phyloP scores from a whole-genome alignment of 164 flowering plant genomes.

The Paratinospora sagittata region DNA sequence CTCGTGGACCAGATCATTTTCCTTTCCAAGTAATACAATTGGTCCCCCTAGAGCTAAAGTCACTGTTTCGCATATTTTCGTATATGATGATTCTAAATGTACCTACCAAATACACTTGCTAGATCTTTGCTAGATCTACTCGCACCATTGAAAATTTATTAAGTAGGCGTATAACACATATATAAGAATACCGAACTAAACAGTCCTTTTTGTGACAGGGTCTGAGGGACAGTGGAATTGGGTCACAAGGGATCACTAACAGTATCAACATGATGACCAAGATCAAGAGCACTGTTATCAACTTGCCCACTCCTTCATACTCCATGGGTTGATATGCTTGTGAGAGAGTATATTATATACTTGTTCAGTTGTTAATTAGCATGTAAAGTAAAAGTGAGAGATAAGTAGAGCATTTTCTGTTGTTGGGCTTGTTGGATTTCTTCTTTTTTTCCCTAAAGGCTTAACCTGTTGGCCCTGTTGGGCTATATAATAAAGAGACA shows the following conservation, averaged over 20 bases:
- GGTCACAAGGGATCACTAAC: slow-evolving; percentile 95
- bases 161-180: too few species aligned
- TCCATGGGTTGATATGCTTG: slow-evolving; percentile 61
- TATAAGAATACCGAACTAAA: neutral
- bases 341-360: neutral
- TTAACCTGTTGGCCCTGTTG: neutral
- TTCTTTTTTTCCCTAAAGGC: neutral
- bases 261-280: slow-evolving; percentile 97
- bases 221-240: slow-evolving; percentile 91
- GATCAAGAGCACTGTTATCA: slow-evolving; percentile 87
- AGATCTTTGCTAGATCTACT: too few species aligned
- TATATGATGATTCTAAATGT: neutral
- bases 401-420: neutral
- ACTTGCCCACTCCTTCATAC: slow-evolving; percentile 84
- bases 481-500: neutral
- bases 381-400: neutral
- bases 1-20: slow-evolving; percentile 99
- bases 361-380: neutral
- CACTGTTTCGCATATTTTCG: neutral
- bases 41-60: neutral
- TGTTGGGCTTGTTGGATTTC: neutral
- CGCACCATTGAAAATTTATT: too few species aligned
- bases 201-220: slow-evolving; percentile 46
- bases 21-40: slow-evolving; percentile 74
- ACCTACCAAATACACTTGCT: too few species aligned